Conservation (phyloP, 345 rosid genomes). For the Moricandia moricandioides region DNA sequence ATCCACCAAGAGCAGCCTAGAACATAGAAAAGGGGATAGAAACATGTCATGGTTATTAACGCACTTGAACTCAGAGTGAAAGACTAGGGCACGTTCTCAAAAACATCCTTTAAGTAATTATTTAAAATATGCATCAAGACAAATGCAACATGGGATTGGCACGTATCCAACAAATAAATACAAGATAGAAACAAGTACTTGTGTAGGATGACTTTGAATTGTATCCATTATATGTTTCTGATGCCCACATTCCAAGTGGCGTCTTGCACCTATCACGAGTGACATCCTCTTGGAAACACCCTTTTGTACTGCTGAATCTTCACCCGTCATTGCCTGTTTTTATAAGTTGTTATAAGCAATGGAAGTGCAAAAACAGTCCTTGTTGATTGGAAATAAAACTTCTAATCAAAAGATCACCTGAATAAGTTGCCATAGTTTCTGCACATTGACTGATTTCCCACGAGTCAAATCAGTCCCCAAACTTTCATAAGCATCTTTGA, state of each 20-base stretch:
- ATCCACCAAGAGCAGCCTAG: constrained; percentile 97
- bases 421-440: constrained; percentile 97
- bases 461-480: constrained; percentile 46
- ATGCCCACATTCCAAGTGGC: constrained; percentile 87
- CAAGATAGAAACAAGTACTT: constrained; percentile 46
- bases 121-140: constrained; percentile 3
- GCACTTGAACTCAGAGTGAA: constrained; percentile 9
- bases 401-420: constrained; percentile 47
- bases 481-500: constrained; percentile 72
- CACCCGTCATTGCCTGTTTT: constrained; percentile 71
- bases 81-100: neutral
- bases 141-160: neutral
- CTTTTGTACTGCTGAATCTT: constrained; percentile 51
- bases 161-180: neutral
- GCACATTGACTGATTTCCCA: constrained; percentile 89
- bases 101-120: constrained; percentile 1
- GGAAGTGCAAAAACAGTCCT: constrained; percentile 8
- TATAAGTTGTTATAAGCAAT: neutral
- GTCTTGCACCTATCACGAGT: constrained; percentile 82
- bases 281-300: constrained; percentile 76
- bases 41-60: constrained; percentile 19
- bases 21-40: constrained; percentile 6
- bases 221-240: constrained; percentile 90
- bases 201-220: constrained; percentile 90
- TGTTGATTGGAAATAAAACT: neutral